These are phyloP conservation scores for Lasiodiplodia theobromae DNA, from an alignment of 2,329 filamentous ascomycete genomes.

Conservation along the genomic window DNA sequence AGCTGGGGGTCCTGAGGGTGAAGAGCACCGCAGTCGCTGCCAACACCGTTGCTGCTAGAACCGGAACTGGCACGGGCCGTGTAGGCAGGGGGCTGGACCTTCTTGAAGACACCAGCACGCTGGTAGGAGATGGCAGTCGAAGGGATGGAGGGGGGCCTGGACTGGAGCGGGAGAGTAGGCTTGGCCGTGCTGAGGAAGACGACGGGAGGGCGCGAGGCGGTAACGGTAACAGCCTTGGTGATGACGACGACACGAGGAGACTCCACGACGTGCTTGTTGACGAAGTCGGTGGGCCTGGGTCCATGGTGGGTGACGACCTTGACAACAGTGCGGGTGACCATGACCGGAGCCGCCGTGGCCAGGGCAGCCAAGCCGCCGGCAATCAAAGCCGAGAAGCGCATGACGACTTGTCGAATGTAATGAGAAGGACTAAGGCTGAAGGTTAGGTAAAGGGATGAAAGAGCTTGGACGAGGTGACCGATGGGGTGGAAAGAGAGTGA, in stretches of 20 bases:
- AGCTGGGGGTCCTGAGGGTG: constrained; percentile 2
- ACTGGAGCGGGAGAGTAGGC: neutral
- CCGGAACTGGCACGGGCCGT: neutral
- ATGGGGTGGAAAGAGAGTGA: neutral
- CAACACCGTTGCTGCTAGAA: neutral
- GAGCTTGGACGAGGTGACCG: constrained; percentile 8
- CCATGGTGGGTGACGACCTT: neutral
- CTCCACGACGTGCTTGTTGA: too few relatives aligned
- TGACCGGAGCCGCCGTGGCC: constrained; percentile 8
- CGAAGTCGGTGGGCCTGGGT: neutral
- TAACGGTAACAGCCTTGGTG: neutral
- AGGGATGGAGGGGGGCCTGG: neutral
- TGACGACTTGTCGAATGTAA: neutral
- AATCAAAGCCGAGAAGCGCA: constrained; percentile 16
- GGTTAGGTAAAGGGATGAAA: neutral
- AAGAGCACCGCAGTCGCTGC: neutral
- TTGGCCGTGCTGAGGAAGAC: too few relatives aligned
- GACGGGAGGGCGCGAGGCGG: neutral
- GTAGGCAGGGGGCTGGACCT: neutral
- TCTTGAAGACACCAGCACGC: neutral
- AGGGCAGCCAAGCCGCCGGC: constrained; percentile 4
- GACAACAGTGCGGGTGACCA: constrained; percentile 2
- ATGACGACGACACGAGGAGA: neutral
- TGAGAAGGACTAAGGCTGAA: constrained; percentile 10
- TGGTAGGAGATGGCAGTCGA: neutral